phyloP scores from a whole-genome alignment of 2,329 filamentous ascomycete genomes.

The Macrophomina tecta region DNA sequence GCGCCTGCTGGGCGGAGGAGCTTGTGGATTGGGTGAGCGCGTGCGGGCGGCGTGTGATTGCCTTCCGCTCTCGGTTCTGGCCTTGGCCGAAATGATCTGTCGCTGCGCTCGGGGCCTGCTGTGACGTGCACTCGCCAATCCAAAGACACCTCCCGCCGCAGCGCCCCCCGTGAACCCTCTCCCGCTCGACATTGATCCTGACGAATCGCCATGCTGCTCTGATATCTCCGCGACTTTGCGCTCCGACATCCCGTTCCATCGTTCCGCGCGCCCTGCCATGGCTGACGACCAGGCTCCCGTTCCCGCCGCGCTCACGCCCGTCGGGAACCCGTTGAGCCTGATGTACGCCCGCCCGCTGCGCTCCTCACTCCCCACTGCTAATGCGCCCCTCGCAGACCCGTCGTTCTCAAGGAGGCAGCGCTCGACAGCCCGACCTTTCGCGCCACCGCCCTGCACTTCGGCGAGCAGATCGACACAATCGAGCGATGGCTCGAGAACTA shows the following conservation, averaged over 20 bases:
- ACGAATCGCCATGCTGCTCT: slow-evolving; percentile 15
- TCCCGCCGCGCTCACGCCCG: slow-evolving; percentile 44
- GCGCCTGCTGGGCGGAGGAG: not conserved
- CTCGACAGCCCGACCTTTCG: slow-evolving; percentile 97
- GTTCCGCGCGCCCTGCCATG: slow-evolving; percentile 35
- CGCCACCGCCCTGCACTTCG: slow-evolving; percentile 82
- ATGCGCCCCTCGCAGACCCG: slow-evolving; percentile 61
- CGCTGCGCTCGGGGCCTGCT: slow-evolving; percentile 21
- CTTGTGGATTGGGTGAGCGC: not conserved
- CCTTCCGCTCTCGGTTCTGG: slow-evolving; percentile 2
- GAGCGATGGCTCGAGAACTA: slow-evolving; percentile 90
- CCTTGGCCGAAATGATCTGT: slow-evolving; percentile 23
- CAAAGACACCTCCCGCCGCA: slow-evolving; percentile 24
- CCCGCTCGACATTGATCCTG: slow-evolving; percentile 8
- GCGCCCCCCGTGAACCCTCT: slow-evolving; percentile 11
- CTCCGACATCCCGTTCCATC: not conserved
- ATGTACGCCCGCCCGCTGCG: slow-evolving; percentile 42
- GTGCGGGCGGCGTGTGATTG: slow-evolving; percentile 8
- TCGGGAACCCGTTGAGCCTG: slow-evolving; percentile 49
- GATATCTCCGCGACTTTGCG: not conserved
- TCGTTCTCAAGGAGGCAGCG: slow-evolving; percentile 89
- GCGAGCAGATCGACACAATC: slow-evolving; percentile 87
- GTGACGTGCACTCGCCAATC: slow-evolving; percentile 24
- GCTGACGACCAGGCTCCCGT: slow-evolving; percentile 39
- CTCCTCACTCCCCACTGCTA: slow-evolving; percentile 22